These are phyloP conservation scores for Xylariaceae sp. DNA, from an alignment of 2,329 filamentous ascomycete species.

Conservation along the genomic window DNA sequence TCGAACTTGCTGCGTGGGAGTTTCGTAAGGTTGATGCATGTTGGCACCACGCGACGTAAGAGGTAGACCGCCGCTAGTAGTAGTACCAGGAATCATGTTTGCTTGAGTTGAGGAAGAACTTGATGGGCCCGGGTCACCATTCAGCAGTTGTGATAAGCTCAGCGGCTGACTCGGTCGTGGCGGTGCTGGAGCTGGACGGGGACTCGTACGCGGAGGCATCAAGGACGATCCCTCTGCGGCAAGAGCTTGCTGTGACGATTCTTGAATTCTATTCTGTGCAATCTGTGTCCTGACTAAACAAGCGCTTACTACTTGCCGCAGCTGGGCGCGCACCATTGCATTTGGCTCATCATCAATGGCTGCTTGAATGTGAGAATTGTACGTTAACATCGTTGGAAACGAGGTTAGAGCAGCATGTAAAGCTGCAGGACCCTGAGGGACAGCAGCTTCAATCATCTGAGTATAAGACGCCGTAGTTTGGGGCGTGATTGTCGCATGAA, in stretches of 20 bases:
- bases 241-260: slow-evolving; percentile 27
- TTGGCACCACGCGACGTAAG: slow-evolving; percentile 8
- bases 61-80: slow-evolving; percentile 8
- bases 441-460: slow-evolving; percentile 48
- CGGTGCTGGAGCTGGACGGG: slow-evolving; percentile 7
- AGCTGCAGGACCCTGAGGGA: slow-evolving; percentile 45
- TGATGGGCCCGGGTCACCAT: slow-evolving; percentile 5
- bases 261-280: slow-evolving; percentile 35
- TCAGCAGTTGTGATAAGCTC: slow-evolving; percentile 15
- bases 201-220: slow-evolving; percentile 1
- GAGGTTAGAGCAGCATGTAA: slow-evolving; percentile 42
- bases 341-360: slow-evolving; percentile 49
- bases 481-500: slow-evolving; percentile 31
- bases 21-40: slow-evolving; percentile 11
- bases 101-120: slow-evolving; percentile 2
- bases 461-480: slow-evolving; percentile 41
- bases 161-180: slow-evolving; percentile 13
- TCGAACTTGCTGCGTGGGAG: slow-evolving; percentile 1
- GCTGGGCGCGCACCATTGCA: slow-evolving; percentile 42
- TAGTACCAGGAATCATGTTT: not conserved
- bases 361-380: slow-evolving; percentile 44
- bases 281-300: slow-evolving; percentile 44
- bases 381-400: slow-evolving; percentile 46
- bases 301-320: slow-evolving; percentile 45
- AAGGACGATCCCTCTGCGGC: slow-evolving; percentile 7